Base-by-base conservation (phyloP, 805 yeast genomes). In the Candida hungchunana region DNA sequence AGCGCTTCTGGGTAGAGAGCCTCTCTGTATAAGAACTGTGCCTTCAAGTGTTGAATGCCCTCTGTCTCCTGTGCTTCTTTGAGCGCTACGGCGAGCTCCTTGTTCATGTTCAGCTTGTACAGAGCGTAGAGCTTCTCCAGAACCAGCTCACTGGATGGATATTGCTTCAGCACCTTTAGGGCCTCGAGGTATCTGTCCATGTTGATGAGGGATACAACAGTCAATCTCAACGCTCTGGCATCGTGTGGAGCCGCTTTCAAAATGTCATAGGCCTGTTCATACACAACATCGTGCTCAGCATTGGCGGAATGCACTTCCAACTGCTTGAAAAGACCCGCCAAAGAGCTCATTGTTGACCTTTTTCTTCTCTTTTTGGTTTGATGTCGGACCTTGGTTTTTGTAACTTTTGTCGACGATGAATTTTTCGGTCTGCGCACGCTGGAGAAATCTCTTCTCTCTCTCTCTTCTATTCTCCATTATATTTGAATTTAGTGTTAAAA, bases 71-170 rank as follows among this genome's bases (percentile, higher is more conserved):
- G 9, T 57, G 31, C 8, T 55, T 26, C 1, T 11, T 48, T 26
- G 40, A 58, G 51, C 13, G 50, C 48, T 3, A 40, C 32, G 6
- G 53, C 51, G 22, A 67, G 59, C 30, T 58, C 56, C 10, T 54
- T 50, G 8, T 50, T 51, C 34, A 60, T 55, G 35, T 66, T 63
- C 23, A 75, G 46, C 50, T 82, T 82, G 59, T 83, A 83, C 46
- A 68, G 74, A 6, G 81, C 65, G 51, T 83, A 82, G 2, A 79
- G 70, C 29, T 64, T 69, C 51, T 81, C 90, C 40, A 79, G 51
- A 2, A 67, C 50, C 21, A 72, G 59, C 12, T 44, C 43, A 29
- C 31, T 41, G 10, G 68, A 57, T 7, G 35, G 29, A 13, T 65
- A 62, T 9, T 49, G 46, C 14, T 61, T 50, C 30, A 79, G 52